phyloP scores from a whole-genome alignment of 441 rosid genomes.

The Isatis lusitanica region DNA sequence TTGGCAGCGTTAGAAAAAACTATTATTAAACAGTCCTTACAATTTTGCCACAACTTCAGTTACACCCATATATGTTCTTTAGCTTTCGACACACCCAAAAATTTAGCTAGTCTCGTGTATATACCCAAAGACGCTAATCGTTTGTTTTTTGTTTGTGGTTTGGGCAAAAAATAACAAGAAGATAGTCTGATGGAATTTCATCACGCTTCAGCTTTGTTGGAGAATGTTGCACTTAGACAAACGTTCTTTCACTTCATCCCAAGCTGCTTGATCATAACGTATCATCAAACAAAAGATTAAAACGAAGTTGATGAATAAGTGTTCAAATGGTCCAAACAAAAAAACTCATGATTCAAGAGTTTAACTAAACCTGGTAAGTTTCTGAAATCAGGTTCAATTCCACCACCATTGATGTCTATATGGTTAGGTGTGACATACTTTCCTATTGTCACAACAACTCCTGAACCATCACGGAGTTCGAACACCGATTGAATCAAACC shows the following conservation, averaged over 20 bases:
- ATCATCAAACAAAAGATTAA: slow-evolving; percentile 5
- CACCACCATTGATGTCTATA: slow-evolving; percentile 89
- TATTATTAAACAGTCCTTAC: not conserved
- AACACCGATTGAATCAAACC: slow-evolving; percentile 90
- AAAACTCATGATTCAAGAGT: not conserved
- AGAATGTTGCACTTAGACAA: slow-evolving; percentile 57
- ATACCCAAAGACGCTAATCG: not conserved
- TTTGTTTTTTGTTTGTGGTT: not conserved
- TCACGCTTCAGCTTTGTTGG: slow-evolving; percentile 46
- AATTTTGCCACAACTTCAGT: not conserved
- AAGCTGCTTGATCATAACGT: slow-evolving; percentile 47
- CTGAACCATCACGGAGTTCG: slow-evolving; percentile 92
- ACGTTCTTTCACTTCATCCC: slow-evolving; percentile 66
- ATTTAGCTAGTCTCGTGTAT: not conserved
- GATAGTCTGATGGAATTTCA: not conserved
- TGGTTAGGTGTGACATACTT: slow-evolving; percentile 91
- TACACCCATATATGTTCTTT: not conserved
- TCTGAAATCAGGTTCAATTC: slow-evolving; percentile 77
- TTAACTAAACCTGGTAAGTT: slow-evolving; percentile 60
- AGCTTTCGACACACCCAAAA: not conserved
- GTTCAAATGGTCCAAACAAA: not conserved
- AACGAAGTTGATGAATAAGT: not conserved
- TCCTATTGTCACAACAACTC: slow-evolving; percentile 82
- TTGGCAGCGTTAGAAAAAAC: not conserved
- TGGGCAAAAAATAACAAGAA: not conserved